These are phyloP conservation scores for Drechslerella dactyloides DNA, from an alignment of 2,329 filamentous ascomycete species.

Conservation along the genomic window DNA sequence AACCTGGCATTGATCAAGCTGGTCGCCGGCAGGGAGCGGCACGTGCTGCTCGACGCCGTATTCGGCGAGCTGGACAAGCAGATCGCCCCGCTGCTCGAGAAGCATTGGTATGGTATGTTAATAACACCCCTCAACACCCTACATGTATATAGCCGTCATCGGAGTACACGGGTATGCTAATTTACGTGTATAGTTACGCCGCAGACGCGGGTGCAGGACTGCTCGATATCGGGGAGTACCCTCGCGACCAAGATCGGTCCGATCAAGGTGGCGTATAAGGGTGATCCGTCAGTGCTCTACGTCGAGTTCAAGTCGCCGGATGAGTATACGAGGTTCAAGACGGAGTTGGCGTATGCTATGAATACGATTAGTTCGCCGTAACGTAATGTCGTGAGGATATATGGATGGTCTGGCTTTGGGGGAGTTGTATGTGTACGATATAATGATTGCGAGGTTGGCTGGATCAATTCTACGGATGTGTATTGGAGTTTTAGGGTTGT, in stretches of 20 bases:
- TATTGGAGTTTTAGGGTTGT: too few species aligned
- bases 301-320: conserved; percentile 35
- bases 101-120: conserved; percentile 47
- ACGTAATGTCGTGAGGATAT: background rate
- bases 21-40: conserved; percentile 24
- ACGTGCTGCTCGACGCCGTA: conserved; percentile 41
- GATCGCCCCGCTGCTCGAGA: conserved; percentile 39
- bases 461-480: too few species aligned
- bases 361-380: conserved; percentile 21
- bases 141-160: background rate
- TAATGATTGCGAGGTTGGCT: too few species aligned
- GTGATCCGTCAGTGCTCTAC: conserved; percentile 30
- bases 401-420: background rate
- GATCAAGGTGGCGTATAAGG: conserved; percentile 46
- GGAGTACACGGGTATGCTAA: background rate
- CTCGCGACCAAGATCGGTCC: conserved; percentile 18
- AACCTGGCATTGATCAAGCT: conserved; percentile 43
- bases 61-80: conserved; percentile 43
- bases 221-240: conserved; percentile 11
- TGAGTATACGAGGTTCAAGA: conserved; percentile 33
- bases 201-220: conserved; percentile 25
- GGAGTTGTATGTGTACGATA: background rate
- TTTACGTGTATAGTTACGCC: conserved; percentile 14
- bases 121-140: background rate
- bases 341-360: conserved; percentile 37